Conservation (phyloP, 2,329 filamentous ascomycete genomes). For the Knufia fluminis region DNA sequence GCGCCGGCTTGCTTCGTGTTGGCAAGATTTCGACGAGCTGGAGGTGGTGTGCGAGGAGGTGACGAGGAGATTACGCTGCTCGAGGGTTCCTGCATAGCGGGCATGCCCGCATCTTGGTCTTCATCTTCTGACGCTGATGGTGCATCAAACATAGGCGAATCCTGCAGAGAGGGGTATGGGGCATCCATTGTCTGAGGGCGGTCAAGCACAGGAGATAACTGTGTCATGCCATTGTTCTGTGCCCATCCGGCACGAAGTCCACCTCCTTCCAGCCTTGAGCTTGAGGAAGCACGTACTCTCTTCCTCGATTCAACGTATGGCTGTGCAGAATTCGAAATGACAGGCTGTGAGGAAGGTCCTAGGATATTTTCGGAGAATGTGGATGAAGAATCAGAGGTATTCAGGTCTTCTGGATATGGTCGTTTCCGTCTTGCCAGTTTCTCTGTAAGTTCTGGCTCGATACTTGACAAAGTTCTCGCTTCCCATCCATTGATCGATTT, state of each 20-base stretch:
- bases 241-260: constrained; percentile 60
- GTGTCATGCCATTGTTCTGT: constrained; percentile 62
- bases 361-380: constrained; percentile 62
- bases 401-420: constrained; percentile 57
- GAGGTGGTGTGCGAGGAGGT: constrained; percentile 73
- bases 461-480: constrained; percentile 72
- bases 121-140: constrained; percentile 55
- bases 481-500: constrained; percentile 96
- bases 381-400: constrained; percentile 76
- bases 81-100: constrained; percentile 47
- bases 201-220: constrained; percentile 79
- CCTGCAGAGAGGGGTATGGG: constrained; percentile 63
- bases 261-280: constrained; percentile 44
- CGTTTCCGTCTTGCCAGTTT: constrained; percentile 66
- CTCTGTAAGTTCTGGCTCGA: constrained; percentile 76
- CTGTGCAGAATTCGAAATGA: constrained; percentile 35
- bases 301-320: constrained; percentile 47
- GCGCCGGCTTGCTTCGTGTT: constrained; percentile 68
- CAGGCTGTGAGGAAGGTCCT: constrained; percentile 59
- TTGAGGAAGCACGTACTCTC: constrained; percentile 60
- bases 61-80: constrained; percentile 57
- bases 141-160: constrained; percentile 27
- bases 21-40: constrained; percentile 38
- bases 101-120: constrained; percentile 67
- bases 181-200: constrained; percentile 55